Conservation (phyloP, 768 basidiomycete genomes). For the Sistotremastrum suecicum region DNA sequence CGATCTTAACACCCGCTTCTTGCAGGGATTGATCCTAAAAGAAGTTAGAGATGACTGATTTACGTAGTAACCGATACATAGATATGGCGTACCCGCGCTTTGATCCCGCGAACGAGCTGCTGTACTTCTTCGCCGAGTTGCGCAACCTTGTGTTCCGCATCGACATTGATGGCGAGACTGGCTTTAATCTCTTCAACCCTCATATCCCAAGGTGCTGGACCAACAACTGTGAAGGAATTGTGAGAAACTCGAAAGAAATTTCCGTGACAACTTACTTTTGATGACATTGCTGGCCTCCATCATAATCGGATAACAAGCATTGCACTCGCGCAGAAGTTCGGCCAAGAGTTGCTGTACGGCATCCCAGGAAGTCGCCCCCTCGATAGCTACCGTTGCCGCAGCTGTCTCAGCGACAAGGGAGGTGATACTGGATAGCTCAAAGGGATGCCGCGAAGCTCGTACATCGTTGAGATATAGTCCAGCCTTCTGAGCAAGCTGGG, state of each 20-base stretch:
- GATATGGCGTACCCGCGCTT: slow-evolving; percentile 27
- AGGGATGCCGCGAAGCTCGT: slow-evolving; percentile 59
- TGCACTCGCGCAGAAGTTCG: slow-evolving; percentile 58
- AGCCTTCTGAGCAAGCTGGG: slow-evolving; percentile 76
- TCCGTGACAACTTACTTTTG: slow-evolving; percentile 43
- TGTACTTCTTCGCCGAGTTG: slow-evolving; percentile 86
- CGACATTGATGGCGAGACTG: slow-evolving; percentile 71
- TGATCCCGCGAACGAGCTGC: slow-evolving; percentile 70
- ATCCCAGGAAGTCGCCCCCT: slow-evolving; percentile 62
- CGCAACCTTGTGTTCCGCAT: slow-evolving; percentile 79
- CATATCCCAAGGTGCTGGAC: slow-evolving; percentile 72
- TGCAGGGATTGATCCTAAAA: slow-evolving; percentile 80
- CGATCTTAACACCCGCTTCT: slow-evolving; percentile 83
- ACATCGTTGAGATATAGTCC: slow-evolving; percentile 78
- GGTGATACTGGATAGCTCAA: slow-evolving; percentile 61
- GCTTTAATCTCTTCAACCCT: slow-evolving; percentile 76
- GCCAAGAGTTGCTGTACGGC: slow-evolving; percentile 55
- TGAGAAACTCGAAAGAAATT: slow-evolving; percentile 1
- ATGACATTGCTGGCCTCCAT: slow-evolving; percentile 65
- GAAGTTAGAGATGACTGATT: neutral
- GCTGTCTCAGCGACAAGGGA: slow-evolving; percentile 63
- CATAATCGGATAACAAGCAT: slow-evolving; percentile 52
- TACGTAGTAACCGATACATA: too few relatives aligned
- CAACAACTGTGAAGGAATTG: slow-evolving; percentile 34
- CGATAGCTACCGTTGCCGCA: slow-evolving; percentile 52